phyloP scores from a whole-genome alignment of 495 filamentous ascomycete species.

The Thermochaetoides thermophila region DNA sequence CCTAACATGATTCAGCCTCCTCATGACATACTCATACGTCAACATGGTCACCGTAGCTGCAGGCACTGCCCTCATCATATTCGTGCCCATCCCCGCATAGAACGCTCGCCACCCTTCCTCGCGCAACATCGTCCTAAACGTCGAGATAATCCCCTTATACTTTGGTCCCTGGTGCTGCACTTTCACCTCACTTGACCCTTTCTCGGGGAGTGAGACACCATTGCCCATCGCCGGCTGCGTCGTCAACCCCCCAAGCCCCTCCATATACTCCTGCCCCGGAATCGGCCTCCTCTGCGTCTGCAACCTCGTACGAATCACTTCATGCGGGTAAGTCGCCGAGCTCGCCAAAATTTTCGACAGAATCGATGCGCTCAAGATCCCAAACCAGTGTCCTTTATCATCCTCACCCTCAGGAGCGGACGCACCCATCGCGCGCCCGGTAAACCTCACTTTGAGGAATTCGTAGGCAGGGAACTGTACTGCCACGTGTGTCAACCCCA shows the following conservation, averaged over 20 bases:
- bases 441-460: conserved; percentile 79
- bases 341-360: conserved; percentile 90
- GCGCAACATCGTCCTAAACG: conserved; percentile 63
- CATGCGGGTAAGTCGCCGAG: conserved; percentile 91
- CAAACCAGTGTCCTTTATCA: conserved; percentile 35
- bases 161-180: conserved; percentile 28
- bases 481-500: conserved; percentile 89
- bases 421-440: conserved; percentile 70
- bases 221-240: conserved; percentile 1
- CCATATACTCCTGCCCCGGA: conserved; percentile 46
- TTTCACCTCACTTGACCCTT: not conserved
- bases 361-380: conserved; percentile 78
- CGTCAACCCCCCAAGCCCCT: conserved; percentile 37
- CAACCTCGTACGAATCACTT: conserved; percentile 78
- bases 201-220: too few relatives aligned
- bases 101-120: conserved; percentile 97
- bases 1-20: conserved; percentile 26
- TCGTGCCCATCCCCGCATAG: conserved; percentile 95
- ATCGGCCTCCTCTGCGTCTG: conserved; percentile 68
- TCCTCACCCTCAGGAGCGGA: conserved; percentile 24
- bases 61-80: conserved; percentile 89
- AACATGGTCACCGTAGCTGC: conserved; percentile 94
- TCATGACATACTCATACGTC: conserved; percentile 82
- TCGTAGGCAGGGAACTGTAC: conserved; percentile 97
- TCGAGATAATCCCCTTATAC: conserved; percentile 71